Evolutionary conservation across 2,329 filamentous ascomycete species (phyloP).

Genomic region (Knufia petricola): DNA sequence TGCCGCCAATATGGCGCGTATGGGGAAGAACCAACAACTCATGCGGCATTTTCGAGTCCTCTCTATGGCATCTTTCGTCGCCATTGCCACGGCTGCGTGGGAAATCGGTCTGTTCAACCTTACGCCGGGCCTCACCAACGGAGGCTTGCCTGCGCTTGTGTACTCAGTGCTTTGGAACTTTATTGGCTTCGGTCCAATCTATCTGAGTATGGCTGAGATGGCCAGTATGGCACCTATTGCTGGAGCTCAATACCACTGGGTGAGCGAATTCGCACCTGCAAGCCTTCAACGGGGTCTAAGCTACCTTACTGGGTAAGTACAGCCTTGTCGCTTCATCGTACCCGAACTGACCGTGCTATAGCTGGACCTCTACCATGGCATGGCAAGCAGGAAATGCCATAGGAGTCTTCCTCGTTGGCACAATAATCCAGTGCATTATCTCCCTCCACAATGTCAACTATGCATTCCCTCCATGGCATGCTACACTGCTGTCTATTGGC

Average conservation of each 20-base stretch:
- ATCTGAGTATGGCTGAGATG: conserved; percentile 54
- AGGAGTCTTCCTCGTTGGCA: conserved; percentile 28
- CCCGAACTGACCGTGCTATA: conserved; percentile 9
- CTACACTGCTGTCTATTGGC: conserved; percentile 24
- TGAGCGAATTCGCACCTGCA: conserved; percentile 36
- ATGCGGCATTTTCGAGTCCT: conserved; percentile 30
- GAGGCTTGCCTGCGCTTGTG: conserved; percentile 21
- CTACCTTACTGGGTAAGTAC: conserved; percentile 29
- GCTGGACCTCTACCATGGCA: conserved; percentile 30
- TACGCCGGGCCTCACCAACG: conserved; percentile 13
- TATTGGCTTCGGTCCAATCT: conserved; percentile 59
- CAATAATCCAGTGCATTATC: conserved; percentile 30
- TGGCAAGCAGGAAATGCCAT: conserved; percentile 30
- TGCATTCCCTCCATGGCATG: conserved; percentile 24
- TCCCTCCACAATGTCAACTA: conserved; percentile 24
- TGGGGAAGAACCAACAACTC: conserved; percentile 44
- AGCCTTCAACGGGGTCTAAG: conserved; percentile 35
- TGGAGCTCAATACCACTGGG: conserved; percentile 33
- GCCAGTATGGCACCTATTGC: conserved; percentile 26
- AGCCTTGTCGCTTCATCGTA: background rate
- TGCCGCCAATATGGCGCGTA: conserved; percentile 38
- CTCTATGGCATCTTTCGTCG: conserved; percentile 31
- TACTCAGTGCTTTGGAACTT: conserved; percentile 38
- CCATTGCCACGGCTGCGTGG: conserved; percentile 32
- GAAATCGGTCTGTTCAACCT: conserved; percentile 22